Conservation (phyloP, 768 basidiomycete genomes). For the Auricularia sp. region DNA sequence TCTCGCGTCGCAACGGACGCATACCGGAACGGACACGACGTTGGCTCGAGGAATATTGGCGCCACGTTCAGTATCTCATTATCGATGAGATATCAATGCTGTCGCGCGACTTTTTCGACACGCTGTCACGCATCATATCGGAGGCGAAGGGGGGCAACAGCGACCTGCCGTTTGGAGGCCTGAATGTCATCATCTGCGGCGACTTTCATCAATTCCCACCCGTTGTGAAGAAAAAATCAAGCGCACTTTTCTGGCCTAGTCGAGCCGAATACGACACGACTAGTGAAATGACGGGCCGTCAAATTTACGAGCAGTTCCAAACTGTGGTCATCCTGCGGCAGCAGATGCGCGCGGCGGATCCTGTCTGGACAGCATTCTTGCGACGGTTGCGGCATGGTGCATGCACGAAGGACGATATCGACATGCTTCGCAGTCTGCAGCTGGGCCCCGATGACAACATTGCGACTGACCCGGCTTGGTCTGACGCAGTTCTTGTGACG, state of each 20-base stretch:
- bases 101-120: neutral
- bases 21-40: no score
- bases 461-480: conserved; percentile 21
- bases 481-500: conserved; percentile 25
- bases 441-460: conserved; percentile 16
- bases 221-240: conserved; percentile 14
- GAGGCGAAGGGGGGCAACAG: neutral
- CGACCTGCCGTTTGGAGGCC: conserved; percentile 17
- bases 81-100: conserved; percentile 22
- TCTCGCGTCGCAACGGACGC: neutral
- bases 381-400: conserved; percentile 17
- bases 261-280: neutral
- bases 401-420: conserved; percentile 18
- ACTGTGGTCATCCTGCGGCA: conserved; percentile 29
- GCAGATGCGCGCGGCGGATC: conserved; percentile 26
- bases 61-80: neutral
- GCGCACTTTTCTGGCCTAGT: conserved; percentile 15
- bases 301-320: conserved; percentile 21
- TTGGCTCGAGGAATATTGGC: neutral
- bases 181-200: conserved; percentile 32
- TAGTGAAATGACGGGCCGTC: conserved; percentile 14
- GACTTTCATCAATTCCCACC: conserved; percentile 41
- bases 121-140: neutral
- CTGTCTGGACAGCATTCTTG: conserved; percentile 24
- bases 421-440: conserved; percentile 18